Evolutionary conservation across 1,139 yeast genomes (phyloP), one percentile per base, ranked within the genome.

Genomic region (Zygosaccharomyces pseudobailii): DNA sequence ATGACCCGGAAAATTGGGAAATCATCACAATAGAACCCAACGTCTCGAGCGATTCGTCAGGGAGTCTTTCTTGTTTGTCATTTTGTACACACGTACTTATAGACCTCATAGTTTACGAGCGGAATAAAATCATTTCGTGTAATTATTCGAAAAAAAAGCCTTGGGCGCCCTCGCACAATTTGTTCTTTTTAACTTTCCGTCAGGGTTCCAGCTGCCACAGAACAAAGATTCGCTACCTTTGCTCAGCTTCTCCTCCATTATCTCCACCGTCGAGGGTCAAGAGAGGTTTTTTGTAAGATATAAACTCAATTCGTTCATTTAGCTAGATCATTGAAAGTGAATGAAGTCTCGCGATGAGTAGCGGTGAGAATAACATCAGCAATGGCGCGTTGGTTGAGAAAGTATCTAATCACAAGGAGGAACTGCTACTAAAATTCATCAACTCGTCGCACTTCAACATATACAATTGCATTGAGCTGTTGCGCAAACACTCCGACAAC

Each of bases 401-500:
- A 9, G 30, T 46, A 24, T 40, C 47, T 19, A 48, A 43, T 37
- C 49, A 42, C 30, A 49, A 53, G 31, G 71, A 76, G 59, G 71
- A 73, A 36, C 60, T 73, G 51, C 67, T 79, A 46, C 65, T 78
- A 43, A 69, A 77, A 48, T 72, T 72, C 59, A 75, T 80, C 40
- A 77, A 80, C 54, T 79, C 87, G 2, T 72, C 79, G 4, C 78
- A 79, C 42, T 79, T 85, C 61, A 76, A 82, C 37, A 67, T 83
- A 24, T 84, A 82, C 61, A 74, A 78, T 48, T 87, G 95, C 62
- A 78, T 89, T 24, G 76, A 83, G 40, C 74, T 76, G 52, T 70
- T 89, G 34, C 78, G 79, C 47, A 71, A 76, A 40, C 74, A 85
- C 63, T 74, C 87, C 3, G 75, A 74, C 43, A 84, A 80, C 59